A percentile compares a stretch with the other conserved stretches of the same genome.
Evolutionary conservation across 352 stramenopile genomes (phyloP).

Genomic region (Pythium dissotocum): DNA sequence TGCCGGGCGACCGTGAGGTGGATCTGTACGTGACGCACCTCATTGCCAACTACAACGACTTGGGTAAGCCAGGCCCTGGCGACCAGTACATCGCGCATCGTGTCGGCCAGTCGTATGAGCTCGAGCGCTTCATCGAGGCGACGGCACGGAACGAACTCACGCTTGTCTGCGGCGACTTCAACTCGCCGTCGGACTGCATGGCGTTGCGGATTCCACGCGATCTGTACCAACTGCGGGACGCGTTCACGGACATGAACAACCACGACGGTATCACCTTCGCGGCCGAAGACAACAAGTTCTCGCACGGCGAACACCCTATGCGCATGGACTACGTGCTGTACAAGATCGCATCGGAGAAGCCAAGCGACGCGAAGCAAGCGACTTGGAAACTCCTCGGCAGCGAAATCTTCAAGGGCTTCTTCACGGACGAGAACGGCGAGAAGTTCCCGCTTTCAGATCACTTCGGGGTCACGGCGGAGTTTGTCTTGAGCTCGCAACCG

Average conservation of each 20-base stretch:
- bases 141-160: slow-evolving; percentile 57
- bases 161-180: slow-evolving; percentile 80
- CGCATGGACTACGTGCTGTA: slow-evolving; percentile 87
- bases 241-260: slow-evolving; percentile 70
- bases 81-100: slow-evolving; percentile 73
- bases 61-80: slow-evolving; percentile 60
- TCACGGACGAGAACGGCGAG: slow-evolving; percentile 59
- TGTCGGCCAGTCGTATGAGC: slow-evolving; percentile 69
- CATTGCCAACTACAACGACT: slow-evolving; percentile 78
- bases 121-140: slow-evolving; percentile 65
- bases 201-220: slow-evolving; percentile 60
- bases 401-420: slow-evolving; percentile 80
- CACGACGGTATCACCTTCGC: slow-evolving; percentile 72
- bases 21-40: slow-evolving; percentile 82
- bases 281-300: slow-evolving; percentile 80
- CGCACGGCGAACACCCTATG: slow-evolving; percentile 79
- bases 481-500: slow-evolving; percentile 44
- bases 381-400: slow-evolving; percentile 57
- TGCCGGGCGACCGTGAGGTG: slow-evolving; percentile 45
- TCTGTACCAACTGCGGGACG: slow-evolving; percentile 57
- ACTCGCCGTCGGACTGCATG: slow-evolving; percentile 75
- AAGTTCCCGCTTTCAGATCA: slow-evolving; percentile 76
- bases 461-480: slow-evolving; percentile 73
- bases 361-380: not conserved
- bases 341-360: slow-evolving; percentile 33